Base-by-base conservation (phyloP, 164 flowering plant genomes). In the Akebia trifoliata region DNA sequence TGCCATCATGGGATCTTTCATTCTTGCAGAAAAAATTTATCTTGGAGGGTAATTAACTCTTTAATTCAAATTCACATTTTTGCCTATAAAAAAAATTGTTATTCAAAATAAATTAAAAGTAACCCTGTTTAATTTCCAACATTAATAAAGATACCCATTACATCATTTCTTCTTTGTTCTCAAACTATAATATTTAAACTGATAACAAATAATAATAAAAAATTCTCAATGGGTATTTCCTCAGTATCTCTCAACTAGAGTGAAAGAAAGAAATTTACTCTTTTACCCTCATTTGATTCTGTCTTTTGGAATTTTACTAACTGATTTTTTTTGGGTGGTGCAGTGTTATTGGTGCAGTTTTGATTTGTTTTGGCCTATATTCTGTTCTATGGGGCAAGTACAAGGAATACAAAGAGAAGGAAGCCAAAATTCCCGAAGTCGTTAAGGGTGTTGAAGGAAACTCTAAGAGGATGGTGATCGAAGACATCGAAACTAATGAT, bases 1-100 rank as follows among this genome's bases (percentile, higher is more conserved):
- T 0, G 98, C 98, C 29, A 72, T 92, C 75, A 83, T 89, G 96
- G 91, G 96, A 15, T 85, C 96, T 43, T 82, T 89, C 69, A 85
- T 89, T 40, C 79, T 92, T 9, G 81, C 91, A 0, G 98, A 92
- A 44, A 85, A 78, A 50, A 87, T 89, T 25, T 92, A 72, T 60
- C 53, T 89, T 35, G 98, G 98, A 82, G 90, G 95, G 98, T 92
- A 82, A 74, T 64, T 54, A 53, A 26, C 30, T 64, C 14, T 21
- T 22, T 4, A 8, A n/a, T 26, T 24, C 60, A 8, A 2, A 9
- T 6, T 29, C 21, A 43, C 24, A 43, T 17, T 1, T n/a, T n/a
- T n/a, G n/a, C n/a, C 20, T 43, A 17, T 43, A 15, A 24, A 8
- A 43, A 15, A 4, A 14, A 28, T 29, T 28, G 15, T 29, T 49